These are phyloP conservation scores for Pleodorina starrii DNA, from an alignment of 139 green algal genomes.

Conservation along the genomic window DNA sequence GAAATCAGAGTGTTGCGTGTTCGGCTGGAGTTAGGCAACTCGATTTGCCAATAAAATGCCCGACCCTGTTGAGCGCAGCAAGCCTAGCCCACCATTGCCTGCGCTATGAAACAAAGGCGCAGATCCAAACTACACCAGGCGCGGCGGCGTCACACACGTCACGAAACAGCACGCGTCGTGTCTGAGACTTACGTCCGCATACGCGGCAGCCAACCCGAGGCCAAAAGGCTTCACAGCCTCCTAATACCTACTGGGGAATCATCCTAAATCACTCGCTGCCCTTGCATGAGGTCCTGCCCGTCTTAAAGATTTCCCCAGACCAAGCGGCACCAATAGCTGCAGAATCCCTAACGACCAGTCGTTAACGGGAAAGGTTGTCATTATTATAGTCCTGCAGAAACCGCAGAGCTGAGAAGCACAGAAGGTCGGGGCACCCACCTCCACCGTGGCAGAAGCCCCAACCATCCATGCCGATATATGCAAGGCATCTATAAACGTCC, in stretches of 20 bases:
- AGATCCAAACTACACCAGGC: not conserved
- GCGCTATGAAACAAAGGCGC: not conserved
- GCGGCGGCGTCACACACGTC: constrained; percentile 6
- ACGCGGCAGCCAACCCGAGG: not conserved
- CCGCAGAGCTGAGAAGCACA: not conserved
- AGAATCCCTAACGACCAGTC: not conserved
- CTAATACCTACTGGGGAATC: not conserved
- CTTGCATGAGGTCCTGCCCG: not conserved
- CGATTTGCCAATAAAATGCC: not conserved
- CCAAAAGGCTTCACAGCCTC: not conserved
- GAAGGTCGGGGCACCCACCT: not conserved
- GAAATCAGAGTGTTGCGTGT: not conserved
- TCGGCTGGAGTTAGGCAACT: not conserved
- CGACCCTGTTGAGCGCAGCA: not conserved
- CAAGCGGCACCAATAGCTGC: not conserved
- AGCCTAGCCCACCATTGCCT: not conserved
- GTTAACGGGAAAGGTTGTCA: not conserved
- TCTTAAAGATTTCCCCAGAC: constrained; percentile 1
- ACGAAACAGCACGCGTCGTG: not conserved
- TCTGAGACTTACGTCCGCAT: constrained; percentile 2
- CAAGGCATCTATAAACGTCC: not conserved
- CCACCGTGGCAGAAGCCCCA: not conserved
- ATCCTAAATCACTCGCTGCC: not conserved
- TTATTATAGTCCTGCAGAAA: constrained; percentile 3
- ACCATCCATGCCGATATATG: not conserved